Percentiles rank a stretch among this genome's conserved stretches.
phyloP scores from a whole-genome alignment of 495 filamentous ascomycete genomes.

The Jackrogersella multiformis region DNA sequence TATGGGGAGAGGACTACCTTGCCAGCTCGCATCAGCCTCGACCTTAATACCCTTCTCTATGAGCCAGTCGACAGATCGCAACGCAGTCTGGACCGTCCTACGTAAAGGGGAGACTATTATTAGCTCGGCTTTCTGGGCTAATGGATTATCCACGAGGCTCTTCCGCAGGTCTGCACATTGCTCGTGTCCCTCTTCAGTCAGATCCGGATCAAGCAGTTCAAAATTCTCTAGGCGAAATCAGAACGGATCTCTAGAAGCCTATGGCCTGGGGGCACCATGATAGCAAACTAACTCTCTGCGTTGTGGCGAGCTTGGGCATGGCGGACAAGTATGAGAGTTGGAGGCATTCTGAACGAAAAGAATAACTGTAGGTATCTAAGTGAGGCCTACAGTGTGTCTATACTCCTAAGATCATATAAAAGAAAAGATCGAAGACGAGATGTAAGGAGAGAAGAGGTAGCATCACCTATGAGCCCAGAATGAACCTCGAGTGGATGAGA shows the following conservation, averaged over 20 bases:
- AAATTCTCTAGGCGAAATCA: constrained; percentile 58
- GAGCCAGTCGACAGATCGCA: constrained; percentile 60
- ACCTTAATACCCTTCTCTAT: constrained; percentile 62
- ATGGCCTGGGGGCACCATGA: constrained; percentile 3
- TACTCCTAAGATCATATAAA: background rate
- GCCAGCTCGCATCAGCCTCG: constrained; percentile 62
- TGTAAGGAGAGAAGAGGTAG: background rate
- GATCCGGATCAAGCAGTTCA: constrained; percentile 61
- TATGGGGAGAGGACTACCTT: constrained; percentile 46
- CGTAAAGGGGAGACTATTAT: constrained; percentile 68
- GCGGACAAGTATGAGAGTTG: constrained; percentile 66
- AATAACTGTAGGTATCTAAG: background rate
- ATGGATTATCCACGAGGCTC: constrained; percentile 54
- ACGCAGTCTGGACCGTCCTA: constrained; percentile 66
- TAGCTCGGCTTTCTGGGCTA: constrained; percentile 61
- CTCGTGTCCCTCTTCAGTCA: constrained; percentile 62
- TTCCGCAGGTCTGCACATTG: constrained; percentile 62
- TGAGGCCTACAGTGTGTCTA: constrained; percentile 4
- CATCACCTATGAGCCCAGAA: background rate
- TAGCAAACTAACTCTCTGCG: constrained; percentile 50
- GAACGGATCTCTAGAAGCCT: background rate
- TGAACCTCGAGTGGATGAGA: too few species aligned
- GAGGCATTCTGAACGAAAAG: constrained; percentile 55
- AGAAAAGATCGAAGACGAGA: background rate
- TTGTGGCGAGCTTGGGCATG: constrained; percentile 69